Evolutionary conservation across 148 eudicot genomes (phyloP).

Genomic region (Vaccinium myrtillus): DNA sequence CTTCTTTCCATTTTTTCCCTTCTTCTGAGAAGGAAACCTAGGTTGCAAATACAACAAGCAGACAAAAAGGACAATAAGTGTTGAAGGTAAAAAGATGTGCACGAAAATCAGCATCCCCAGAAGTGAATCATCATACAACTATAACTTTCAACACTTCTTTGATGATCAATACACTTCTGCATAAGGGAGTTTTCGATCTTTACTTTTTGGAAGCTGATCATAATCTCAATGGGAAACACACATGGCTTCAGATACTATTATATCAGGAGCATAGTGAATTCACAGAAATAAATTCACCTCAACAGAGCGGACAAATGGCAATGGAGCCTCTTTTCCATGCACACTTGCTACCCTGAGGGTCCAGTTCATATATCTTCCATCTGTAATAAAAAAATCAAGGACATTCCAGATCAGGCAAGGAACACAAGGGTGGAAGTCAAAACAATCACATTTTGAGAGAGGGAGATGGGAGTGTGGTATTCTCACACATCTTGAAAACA

Average conservation of each 20-base stretch:
- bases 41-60: slow-evolving; percentile 22
- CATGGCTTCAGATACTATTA: neutral
- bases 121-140: neutral
- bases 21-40: slow-evolving; percentile 55
- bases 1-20: slow-evolving; percentile 55
- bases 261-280: neutral
- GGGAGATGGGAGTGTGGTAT: neutral
- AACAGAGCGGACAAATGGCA: slow-evolving; percentile 72
- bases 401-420: slow-evolving; percentile 7
- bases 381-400: slow-evolving; percentile 38
- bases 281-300: slow-evolving; percentile 43
- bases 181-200: neutral
- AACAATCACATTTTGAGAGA: neutral
- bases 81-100: neutral
- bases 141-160: neutral
- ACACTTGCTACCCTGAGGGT: slow-evolving; percentile 71
- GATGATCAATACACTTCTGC: neutral
- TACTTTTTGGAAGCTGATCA: neutral
- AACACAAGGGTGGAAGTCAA: neutral
- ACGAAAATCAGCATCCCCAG: neutral
- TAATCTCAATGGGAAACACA: neutral
- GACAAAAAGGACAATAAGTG: neutral
- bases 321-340: slow-evolving; percentile 75
- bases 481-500: neutral
- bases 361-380: slow-evolving; percentile 81